Evolutionary conservation across 768 basidiomycete species (phyloP).

Genomic region (Phanerodontia chrysosporium): DNA sequence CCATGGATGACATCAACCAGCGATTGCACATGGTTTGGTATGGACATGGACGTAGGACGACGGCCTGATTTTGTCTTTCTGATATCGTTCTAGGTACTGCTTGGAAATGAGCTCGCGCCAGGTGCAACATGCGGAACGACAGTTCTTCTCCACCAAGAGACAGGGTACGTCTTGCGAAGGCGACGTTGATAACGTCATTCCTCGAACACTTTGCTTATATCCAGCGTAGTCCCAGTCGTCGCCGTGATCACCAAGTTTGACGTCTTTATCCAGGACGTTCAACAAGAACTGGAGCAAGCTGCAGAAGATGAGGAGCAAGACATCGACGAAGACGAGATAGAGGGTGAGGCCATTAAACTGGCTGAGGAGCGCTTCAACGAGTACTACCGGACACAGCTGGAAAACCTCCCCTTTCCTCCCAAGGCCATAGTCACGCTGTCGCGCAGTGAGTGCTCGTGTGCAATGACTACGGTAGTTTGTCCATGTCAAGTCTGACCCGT

Average conservation of each 20-base stretch:
- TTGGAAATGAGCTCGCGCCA: neutral
- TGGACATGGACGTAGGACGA: neutral
- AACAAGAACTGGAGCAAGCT: neutral
- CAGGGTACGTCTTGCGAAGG: neutral
- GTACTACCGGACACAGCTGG: neutral
- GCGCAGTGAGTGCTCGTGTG: neutral
- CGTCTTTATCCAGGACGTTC: neutral
- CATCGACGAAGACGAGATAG: neutral
- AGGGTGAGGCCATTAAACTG: neutral
- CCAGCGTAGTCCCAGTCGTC: neutral
- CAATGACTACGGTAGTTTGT: neutral
- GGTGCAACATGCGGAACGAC: neutral
- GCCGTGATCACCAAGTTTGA: neutral
- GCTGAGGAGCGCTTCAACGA: neutral
- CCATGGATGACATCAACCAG: neutral
- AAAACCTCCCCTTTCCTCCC: neutral
- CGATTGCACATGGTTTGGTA: constrained; percentile 1
- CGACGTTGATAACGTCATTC: no score
- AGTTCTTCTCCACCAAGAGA: neutral
- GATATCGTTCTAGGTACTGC: neutral
- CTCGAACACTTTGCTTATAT: no score
- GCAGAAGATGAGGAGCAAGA: neutral
- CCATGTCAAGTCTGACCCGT: neutral
- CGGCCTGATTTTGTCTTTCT: neutral
- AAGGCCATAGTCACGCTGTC: neutral